phyloP scores from a whole-genome alignment of 2,329 filamentous ascomycete genomes.

The Chaetomium olivaceum region DNA sequence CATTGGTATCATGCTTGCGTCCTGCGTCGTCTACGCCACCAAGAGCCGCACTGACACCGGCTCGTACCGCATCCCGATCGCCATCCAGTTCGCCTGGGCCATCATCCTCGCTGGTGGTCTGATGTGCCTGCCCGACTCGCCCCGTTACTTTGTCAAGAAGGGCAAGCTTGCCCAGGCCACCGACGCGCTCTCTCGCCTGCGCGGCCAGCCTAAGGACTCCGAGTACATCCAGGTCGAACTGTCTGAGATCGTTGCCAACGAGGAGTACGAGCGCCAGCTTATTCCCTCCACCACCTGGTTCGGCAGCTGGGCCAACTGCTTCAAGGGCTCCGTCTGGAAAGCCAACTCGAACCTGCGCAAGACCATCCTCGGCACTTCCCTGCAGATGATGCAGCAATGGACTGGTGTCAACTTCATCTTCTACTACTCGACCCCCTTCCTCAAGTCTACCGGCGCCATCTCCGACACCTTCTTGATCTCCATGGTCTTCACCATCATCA shows the following conservation, averaged over 20 bases:
- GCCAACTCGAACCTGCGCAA: constrained; percentile 69
- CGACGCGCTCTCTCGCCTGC: constrained; percentile 63
- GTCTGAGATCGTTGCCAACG: constrained; percentile 83
- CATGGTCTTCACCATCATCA: constrained; percentile 84
- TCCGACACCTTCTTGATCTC: constrained; percentile 78
- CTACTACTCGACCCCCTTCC: constrained; percentile 83
- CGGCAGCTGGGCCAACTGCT: constrained; percentile 68
- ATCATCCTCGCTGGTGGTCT: constrained; percentile 72
- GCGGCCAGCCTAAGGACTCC: constrained; percentile 71
- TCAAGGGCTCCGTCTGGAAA: constrained; percentile 63
- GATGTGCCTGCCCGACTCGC: constrained; percentile 78
- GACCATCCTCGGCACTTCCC: constrained; percentile 68
- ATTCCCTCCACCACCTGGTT: constrained; percentile 67
- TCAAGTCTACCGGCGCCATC: constrained; percentile 75
- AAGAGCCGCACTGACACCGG: constrained; percentile 61
- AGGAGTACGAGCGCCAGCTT: constrained; percentile 76
- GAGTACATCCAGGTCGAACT: constrained; percentile 77
- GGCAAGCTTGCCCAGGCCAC: constrained; percentile 67
- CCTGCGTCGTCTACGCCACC: constrained; percentile 72
- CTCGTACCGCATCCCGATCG: constrained; percentile 79
- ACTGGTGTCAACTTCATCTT: constrained; percentile 94
- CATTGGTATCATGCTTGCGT: constrained; percentile 69
- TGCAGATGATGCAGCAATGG: constrained; percentile 81
- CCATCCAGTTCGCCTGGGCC: constrained; percentile 78
- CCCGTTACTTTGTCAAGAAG: constrained; percentile 81